Evolutionary conservation across 2,329 filamentous ascomycete species (phyloP), one percentile per base, ranked within the genome.

Genomic region (Botryotinia globosa): DNA sequence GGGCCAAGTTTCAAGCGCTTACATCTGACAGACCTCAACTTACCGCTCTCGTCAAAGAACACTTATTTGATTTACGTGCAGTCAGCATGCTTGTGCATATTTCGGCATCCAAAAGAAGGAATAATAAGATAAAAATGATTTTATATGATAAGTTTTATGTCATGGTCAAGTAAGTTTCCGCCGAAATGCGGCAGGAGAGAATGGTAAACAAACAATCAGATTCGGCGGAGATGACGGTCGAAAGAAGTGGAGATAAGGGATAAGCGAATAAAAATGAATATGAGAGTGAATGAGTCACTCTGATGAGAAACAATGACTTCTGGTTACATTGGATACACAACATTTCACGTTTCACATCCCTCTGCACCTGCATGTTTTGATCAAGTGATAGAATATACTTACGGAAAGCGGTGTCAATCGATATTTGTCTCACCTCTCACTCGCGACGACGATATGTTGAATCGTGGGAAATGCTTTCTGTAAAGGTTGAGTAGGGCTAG

Each of bases 161-260:
- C 64, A 51, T 51, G 8, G 3, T 65, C 32, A 1, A 48, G 18
- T 39, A 1, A 48, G 18, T 39, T 0, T 34, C 63, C 29, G 44
- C 44, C 63, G 63, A 51, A n/a, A n/a, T 10, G 20, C 32, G 22
- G 44, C 9, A 29, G 18, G 29, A n/a, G 42, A 25, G 58, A 10
- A 9, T 25, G 42, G 29, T 14, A 5, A 48, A 16, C 6, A 34
- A 9, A n/a, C 20, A 3, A 4, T 10, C 16, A 66, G 10, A 32
- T 51, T n/a, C 32, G 64, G 62, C 32, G 44, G 63, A 54, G 48
- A 56, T 42, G 45, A n/a, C 18, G 65, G 48, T 42, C 34, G 65
- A 56, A 42, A 56, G 29, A 56, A 16, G n/a, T n/a, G n/a, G n/a
- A n/a, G 7, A 29, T 18, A 18, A 14, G 48, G 45, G 22, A 54